Evolutionary conservation across 345 rosid genomes (phyloP), one percentile per base, ranked within the genome.

Genomic region (Balakata baccata): DNA sequence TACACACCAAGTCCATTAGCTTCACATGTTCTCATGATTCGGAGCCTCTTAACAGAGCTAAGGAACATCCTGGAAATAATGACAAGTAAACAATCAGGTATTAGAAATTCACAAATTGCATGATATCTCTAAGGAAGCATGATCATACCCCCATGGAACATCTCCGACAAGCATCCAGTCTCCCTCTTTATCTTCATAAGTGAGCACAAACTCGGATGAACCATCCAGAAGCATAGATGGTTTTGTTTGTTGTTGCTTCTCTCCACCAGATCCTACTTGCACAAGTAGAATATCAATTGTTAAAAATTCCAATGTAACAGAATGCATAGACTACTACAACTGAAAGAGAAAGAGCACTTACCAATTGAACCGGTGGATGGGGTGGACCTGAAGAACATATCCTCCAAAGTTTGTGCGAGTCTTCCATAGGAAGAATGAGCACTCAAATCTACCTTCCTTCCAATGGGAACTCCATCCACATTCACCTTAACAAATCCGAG

Each of bases 121-220:
- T 34, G 51, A 37, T 37, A 20, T n/a, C 43, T 18, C 25, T n/a
- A 14, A 14, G 57, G 47, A 22, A 67, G 49, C 54, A 49, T 67
- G 1, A 67, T 16, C 87, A 64, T 81, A 85, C 93, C 84, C 78
- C 89, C 89, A 87, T 10, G 93, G 90, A 62, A 87, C 93, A 72
- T 89, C 88, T 57, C 93, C 90, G 61, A 85, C 89, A 70, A 89
- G 81, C 90, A 89, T 89, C 89, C 87, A 85, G 22, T 89, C 90
- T 60, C 86, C 84, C 57, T 89, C 93, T 76, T 81, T 83, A 73
- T 89, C 93, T 76, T 89, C 86, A 54, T 89, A 89, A 13, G 86
- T 86, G 43, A 87, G 77, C 16, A 84, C 84, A 72, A 79, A 79
- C 58, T 79, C 79, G 10, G 82, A 79, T 0, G 60, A 75, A 18